Evolutionary conservation across 2,329 filamentous ascomycete genomes (phyloP).

Genomic region (Venturia asperata): DNA sequence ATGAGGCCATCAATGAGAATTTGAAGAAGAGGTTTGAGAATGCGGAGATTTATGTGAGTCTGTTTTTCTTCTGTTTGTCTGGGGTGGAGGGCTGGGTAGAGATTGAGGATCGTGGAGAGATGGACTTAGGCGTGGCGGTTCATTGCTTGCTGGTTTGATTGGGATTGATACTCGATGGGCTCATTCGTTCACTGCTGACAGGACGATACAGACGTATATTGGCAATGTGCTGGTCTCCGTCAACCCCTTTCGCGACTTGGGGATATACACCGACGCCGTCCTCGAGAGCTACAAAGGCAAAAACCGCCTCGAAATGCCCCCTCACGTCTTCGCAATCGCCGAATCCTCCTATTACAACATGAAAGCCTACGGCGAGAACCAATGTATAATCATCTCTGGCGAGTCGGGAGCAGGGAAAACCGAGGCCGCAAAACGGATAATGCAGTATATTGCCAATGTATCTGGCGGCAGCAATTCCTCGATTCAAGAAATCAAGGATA

Average conservation of each 20-base stretch:
- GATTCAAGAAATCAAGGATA: conserved; percentile 96
- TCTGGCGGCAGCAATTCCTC: conserved; percentile 78
- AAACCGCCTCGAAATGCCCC: conserved; percentile 87
- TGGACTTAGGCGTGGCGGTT: conserved; percentile 12
- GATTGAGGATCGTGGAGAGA: background rate
- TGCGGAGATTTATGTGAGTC: conserved; percentile 80
- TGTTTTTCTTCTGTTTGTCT: background rate
- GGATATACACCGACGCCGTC: conserved; percentile 94
- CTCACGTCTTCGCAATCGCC: conserved; percentile 95
- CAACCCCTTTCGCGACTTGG: conserved; percentile 94
- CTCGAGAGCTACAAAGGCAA: conserved; percentile 93
- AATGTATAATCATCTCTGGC: conserved; percentile 98
- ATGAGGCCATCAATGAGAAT: conserved; percentile 99
- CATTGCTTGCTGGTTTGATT: too few relatives aligned
- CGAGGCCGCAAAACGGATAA: conserved; percentile 94
- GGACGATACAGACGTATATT: conserved; percentile 71
- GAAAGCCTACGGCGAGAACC: conserved; percentile 98
- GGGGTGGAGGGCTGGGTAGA: background rate
- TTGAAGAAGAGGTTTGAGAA: conserved; percentile 97
- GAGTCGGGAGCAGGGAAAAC: conserved; percentile 98
- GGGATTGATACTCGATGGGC: too few relatives aligned
- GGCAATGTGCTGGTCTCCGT: conserved; percentile 98
- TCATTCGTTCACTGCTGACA: conserved; percentile 19
- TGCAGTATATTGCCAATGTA: conserved; percentile 99
- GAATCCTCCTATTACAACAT: conserved; percentile 98